Evolutionary conservation across 164 flowering plant genomes (phyloP).

Genomic region (Macadamia tetraphylla): DNA sequence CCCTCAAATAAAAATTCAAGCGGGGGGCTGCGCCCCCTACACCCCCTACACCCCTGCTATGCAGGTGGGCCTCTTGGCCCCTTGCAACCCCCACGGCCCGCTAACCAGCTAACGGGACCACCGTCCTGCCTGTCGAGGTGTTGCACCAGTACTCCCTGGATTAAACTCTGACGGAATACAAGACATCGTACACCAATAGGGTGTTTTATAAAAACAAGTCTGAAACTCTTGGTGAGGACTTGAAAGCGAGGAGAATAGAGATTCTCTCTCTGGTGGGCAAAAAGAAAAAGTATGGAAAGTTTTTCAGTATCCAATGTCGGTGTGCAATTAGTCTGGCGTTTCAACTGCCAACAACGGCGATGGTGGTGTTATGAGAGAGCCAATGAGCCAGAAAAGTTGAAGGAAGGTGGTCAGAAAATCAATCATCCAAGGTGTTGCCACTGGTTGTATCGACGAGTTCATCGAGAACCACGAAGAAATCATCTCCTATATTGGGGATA

Average conservation of each 20-base stretch:
- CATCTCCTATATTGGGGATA: slow-evolving; percentile 42
- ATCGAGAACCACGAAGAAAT: slow-evolving; percentile 65
- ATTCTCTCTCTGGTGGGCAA: neutral
- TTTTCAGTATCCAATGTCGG: slow-evolving; percentile 9
- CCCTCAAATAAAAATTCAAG: too few species aligned
- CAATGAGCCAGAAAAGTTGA: slow-evolving; percentile 37
- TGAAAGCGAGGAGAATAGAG: neutral
- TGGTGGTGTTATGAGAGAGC: slow-evolving; percentile 33
- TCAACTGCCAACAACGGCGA: slow-evolving; percentile 50
- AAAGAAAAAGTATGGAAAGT: slow-evolving; percentile 2
- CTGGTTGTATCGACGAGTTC: slow-evolving; percentile 24
- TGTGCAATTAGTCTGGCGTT: slow-evolving; percentile 2
- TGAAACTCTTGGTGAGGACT: too few species aligned
- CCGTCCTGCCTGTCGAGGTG: too few species aligned
- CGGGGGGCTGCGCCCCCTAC: too few species aligned
- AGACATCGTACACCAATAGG: too few species aligned
- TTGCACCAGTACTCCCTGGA: too few species aligned
- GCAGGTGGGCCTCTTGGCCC: too few species aligned
- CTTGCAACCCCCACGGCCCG: too few species aligned
- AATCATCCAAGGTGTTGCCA: slow-evolving; percentile 27
- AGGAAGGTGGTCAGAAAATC: slow-evolving; percentile 35
- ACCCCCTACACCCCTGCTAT: too few species aligned
- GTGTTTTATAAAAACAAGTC: neutral
- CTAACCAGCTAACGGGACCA: too few species aligned
- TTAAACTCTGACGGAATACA: too few species aligned